Evolutionary conservation across 2,329 filamentous ascomycete species (phyloP).

Genomic region (Fusarium buxicola): DNA sequence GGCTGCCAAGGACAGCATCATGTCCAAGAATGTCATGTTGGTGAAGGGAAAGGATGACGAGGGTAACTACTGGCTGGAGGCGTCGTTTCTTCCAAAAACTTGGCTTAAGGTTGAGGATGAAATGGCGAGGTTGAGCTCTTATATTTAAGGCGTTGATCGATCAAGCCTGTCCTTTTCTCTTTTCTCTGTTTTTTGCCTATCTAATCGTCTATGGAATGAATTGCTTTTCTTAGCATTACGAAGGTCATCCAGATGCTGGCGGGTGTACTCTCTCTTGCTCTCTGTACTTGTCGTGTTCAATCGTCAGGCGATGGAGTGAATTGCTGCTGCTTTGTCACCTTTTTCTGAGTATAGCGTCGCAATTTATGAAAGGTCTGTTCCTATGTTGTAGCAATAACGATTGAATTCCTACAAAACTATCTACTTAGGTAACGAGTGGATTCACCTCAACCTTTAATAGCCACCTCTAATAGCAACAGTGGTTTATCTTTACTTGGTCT

Average conservation of each 20-base stretch:
- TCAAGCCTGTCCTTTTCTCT: no score
- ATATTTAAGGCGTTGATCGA: no score
- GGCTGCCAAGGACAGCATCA: constrained; percentile 8
- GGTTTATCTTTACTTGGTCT: neutral
- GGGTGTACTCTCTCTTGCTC: no score
- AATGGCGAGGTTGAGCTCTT: neutral
- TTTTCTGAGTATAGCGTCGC: neutral
- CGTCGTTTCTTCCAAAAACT: constrained; percentile 34
- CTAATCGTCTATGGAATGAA: no score
- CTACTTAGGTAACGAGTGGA: neutral
- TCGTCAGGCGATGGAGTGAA: no score
- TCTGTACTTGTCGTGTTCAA: no score
- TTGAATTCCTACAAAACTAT: neutral
- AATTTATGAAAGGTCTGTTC: neutral
- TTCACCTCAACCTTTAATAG: neutral
- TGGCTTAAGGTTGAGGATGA: constrained; percentile 47
- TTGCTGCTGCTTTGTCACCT: no score
- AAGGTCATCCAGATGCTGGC: no score
- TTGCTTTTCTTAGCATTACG: no score
- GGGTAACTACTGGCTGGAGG: constrained; percentile 46
- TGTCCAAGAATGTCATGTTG: constrained; percentile 27
- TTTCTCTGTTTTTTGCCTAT: no score
- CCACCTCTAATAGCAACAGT: neutral
- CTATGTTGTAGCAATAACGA: neutral
- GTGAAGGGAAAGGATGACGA: constrained; percentile 46